A percentile compares a stretch with the other conserved stretches of the same genome.
Evolutionary conservation across 2,329 filamentous ascomycete species (phyloP).

Genomic region (Truncatella angustata): DNA sequence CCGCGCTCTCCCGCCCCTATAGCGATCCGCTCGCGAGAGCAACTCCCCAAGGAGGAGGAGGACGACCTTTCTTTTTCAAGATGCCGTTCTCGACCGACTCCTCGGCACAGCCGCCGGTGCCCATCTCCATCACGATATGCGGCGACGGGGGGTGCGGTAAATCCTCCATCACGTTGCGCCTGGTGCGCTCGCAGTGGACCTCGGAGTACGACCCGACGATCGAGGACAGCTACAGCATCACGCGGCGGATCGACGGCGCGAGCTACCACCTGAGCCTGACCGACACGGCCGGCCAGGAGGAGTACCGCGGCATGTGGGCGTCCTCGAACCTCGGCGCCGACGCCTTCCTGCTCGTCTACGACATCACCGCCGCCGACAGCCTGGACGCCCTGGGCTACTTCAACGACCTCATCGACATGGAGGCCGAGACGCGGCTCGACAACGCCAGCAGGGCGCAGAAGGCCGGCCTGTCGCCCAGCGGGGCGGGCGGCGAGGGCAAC

Average conservation of each 20-base stretch:
- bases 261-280: slow-evolving; percentile 77
- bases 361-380: slow-evolving; percentile 71
- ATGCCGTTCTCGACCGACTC: slow-evolving; percentile 17
- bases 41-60: too few species aligned
- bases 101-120: slow-evolving; percentile 43
- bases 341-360: slow-evolving; percentile 84
- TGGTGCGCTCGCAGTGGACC: slow-evolving; percentile 81
- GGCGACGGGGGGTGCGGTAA: slow-evolving; percentile 84
- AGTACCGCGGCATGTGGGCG: slow-evolving; percentile 86
- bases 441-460: slow-evolving; percentile 53
- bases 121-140: slow-evolving; percentile 77
- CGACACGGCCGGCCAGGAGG: slow-evolving; percentile 86
- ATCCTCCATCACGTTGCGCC: slow-evolving; percentile 78
- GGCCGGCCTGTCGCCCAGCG: slow-evolving; percentile 36
- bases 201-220: slow-evolving; percentile 80
- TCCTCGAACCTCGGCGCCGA: slow-evolving; percentile 75
- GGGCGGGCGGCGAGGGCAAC: slow-evolving; percentile 29
- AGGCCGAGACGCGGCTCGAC: slow-evolving; percentile 67
- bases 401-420: slow-evolving; percentile 81
- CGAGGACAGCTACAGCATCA: slow-evolving; percentile 83
- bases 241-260: slow-evolving; percentile 75
- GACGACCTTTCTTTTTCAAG: too few species aligned
- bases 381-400: slow-evolving; percentile 75
- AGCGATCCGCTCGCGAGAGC: background rate
- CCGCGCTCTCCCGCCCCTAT: background rate